Percentiles rank a stretch among this genome's conserved stretches.
These are phyloP conservation scores for Pogostemon cablin DNA, from an alignment of 257 asterid species.

Conservation along the genomic window DNA sequence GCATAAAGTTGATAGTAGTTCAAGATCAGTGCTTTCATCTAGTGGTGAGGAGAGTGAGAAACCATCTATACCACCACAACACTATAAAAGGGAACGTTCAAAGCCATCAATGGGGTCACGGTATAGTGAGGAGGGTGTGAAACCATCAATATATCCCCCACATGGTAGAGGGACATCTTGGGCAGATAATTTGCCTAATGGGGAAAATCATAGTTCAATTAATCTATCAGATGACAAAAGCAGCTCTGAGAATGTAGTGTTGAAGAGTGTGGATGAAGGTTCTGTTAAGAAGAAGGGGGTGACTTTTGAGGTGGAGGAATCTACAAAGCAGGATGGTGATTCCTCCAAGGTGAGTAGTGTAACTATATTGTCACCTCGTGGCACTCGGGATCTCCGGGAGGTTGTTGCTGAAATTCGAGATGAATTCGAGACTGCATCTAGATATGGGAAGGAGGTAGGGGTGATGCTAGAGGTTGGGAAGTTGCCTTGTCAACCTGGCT, in stretches of 20 bases:
- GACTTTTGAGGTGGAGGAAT: conserved; percentile 79
- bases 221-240: conserved; percentile 59
- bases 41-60: conserved; percentile 51
- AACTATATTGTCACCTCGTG: conserved; percentile 64
- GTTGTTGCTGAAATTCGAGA: conserved; percentile 93
- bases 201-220: conserved; percentile 41
- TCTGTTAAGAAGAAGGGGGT: conserved; percentile 77
- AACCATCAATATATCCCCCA: conserved; percentile 5
- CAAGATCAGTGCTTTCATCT: conserved; percentile 46
- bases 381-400: conserved; percentile 77
- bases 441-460: conserved; percentile 87
- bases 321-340: conserved; percentile 64
- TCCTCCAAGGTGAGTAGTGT: conserved; percentile 69
- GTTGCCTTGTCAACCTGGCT: conserved; percentile 81
- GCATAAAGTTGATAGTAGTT: conserved; percentile 38
- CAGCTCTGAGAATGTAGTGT: conserved; percentile 52
- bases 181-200: conserved; percentile 31
- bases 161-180: conserved; percentile 33
- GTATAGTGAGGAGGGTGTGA: conserved; percentile 30
- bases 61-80: conserved; percentile 34
- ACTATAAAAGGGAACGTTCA: conserved; percentile 23
- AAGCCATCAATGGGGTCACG: conserved; percentile 20
- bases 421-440: conserved; percentile 83
- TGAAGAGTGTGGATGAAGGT: conserved; percentile 66
- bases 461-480: conserved; percentile 94